Evolutionary conservation across 148 eudicot genomes (phyloP), one percentile per base, ranked within the genome.

Genomic region (Limonium bicolor): DNA sequence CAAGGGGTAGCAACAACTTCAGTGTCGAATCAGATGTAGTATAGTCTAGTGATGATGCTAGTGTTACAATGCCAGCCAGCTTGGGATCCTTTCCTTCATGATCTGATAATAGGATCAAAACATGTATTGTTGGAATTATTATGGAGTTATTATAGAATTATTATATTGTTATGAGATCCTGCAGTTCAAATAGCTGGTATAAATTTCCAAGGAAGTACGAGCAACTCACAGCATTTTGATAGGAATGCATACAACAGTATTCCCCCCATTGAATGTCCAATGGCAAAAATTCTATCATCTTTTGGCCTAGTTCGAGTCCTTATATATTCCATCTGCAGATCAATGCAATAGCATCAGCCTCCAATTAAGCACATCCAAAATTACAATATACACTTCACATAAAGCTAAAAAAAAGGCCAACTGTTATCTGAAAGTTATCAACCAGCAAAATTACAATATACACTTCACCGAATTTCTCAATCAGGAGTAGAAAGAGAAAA

Each of bases 231-330:
- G 56, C 52, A 70, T 69, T 59, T 71, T 48, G 95, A 81, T 15
- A 85, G 74, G 78, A 71, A 55, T n/a, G 94, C 85, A 65, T 85
- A 90, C 46, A 90, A 71, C 71, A 90, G 52, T 70, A 90, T 90
- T 32, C 99, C 99, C 31, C 99, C 99, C 95, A 90, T 90, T 36
- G 99, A 90, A 51, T 90, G 99, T 47, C 99, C 99, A 71, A 90
- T 64, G n/a, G 95, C 94, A 51, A 90, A 67, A 70, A 90, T 49
- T 59, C 77, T 79, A 36, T 78, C 82, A 76, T 86, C 95, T 48
- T 67, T 76, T 2, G 99, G 95, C 54, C 73, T 71, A 63, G 53
- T 59, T 55, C 77, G 84, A 44, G 64, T 70, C 69, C 46, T 75
- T 70, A 90, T 72, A 46, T 85, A 85, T 48, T 90, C 85, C 80